Evolutionary conservation across 495 filamentous ascomycete species (phyloP), one percentile per base, ranked within the genome.

Genomic region (Stereocaulon alpinum): DNA sequence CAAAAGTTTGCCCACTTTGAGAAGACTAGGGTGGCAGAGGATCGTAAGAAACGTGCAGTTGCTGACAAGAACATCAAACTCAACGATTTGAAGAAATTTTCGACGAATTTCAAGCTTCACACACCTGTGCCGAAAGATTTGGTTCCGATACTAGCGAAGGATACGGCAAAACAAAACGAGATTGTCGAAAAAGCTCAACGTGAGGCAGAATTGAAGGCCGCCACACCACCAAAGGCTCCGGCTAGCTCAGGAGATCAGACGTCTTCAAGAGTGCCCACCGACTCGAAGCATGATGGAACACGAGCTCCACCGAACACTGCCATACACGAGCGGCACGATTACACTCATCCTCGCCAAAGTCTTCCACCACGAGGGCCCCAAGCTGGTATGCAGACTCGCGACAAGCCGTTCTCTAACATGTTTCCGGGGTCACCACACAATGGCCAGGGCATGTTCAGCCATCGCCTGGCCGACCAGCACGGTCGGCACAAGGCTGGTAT

Each of bases 121-220:
- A 95, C 90, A 2, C 89, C 89, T 11, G 90, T 99, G 10, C 93
- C 93, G 7, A 83, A 82, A 61, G 93, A 99, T 71, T 72, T 99
- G 49, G 88, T 99, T 24, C 84, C 88, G 3, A 99, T 99, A 62
- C 84, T 99, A 45, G 91, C 93, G 22, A 99, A 97, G 69, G 93
- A 99, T 68, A 88, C 87, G 22, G 76, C 74, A 47, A 97, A 96
- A 74, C 93, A 99, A 73, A 82, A 89, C 63, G 81, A 87, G 68
- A 97, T 99, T 62, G 84, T 96, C 61, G 85, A 90, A 68, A 92
- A 89, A 66, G 89, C 88, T 3, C 80, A 86, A 58, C 76, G 76
- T 61, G 82, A 89, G 62, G 81, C 78, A 29, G 80, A 83, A 54
- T 84, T 87, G 63, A 73, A 81, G 18, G 59, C 72, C n/a, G 59